Evolutionary conservation across 1,139 yeast genomes (phyloP), one percentile per base, ranked within the genome.

Genomic region (Arxiozyma bovina): DNA sequence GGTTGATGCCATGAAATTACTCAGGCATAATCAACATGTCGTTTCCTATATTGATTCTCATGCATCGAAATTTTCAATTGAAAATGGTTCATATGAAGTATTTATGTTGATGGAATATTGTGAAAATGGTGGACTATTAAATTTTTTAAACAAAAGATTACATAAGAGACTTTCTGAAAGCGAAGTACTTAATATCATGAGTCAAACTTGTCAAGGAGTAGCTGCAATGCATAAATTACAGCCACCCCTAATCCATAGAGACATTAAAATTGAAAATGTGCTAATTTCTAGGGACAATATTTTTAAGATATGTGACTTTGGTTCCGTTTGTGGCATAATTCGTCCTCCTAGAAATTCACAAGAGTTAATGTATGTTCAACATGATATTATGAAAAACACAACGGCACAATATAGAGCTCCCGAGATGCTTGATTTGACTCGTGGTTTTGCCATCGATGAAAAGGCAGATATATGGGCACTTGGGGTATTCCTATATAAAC

Each of bases 321-420:
- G 94, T 1, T 83, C 90, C 17, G 83, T 89, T 0, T 74, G 84
- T 45, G 73, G 80, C 1, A 78, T 82, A 4, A 73, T 83, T 18
- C 72, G 81, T 57, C 85, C 89, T 0, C 91, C 94, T 6, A 76
- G 77, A 55, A 80, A 77, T 59, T 79, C 78, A 42, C 82, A 82
- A 53, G 87, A 85, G 63, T 78, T 83, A 58, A 79, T 78, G 56
- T 61, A 72, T 45, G 74, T 85, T 40, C 82, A 82, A 57, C 82
- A 83, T 63, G 93, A 86, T 67, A 78, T 86, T 50, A 71, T 85
- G 68, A 79, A 81, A 60, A 87, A 85, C 63, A 86, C 95, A 0
- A 86, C 95, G 0, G 93, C 93, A 0, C 95, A 86, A 67, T 86
- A 86, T 63, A 73, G 95, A 55, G 75, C 88, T 0, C 95, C 95